Evolutionary conservation across 352 stramenopile species (phyloP).

Genomic region (Phytophthora sansomeana): DNA sequence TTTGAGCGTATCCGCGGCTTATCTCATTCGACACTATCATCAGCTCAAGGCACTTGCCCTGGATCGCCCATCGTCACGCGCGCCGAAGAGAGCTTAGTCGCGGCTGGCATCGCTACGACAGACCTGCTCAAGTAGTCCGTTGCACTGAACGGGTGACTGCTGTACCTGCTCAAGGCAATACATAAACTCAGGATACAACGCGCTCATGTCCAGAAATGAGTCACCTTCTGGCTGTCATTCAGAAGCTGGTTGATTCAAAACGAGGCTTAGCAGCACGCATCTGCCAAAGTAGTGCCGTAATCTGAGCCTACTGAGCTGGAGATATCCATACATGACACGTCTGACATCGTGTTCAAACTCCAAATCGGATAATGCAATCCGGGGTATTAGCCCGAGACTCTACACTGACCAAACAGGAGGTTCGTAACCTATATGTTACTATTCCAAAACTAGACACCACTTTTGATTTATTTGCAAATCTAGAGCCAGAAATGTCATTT

Average conservation of each 20-base stretch:
- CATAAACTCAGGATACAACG: background rate
- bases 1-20: background rate
- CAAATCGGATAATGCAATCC: too few relatives aligned
- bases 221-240: conserved; percentile 9
- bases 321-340: too few relatives aligned
- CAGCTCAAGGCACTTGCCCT: conserved; percentile 14
- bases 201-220: background rate
- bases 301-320: too few relatives aligned
- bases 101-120: background rate
- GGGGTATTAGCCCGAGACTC: too few relatives aligned
- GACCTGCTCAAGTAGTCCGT: conserved; percentile 7
- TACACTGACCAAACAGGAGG: too few relatives aligned
- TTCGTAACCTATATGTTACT: too few relatives aligned
- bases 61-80: background rate
- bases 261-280: too few relatives aligned
- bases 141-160: background rate
- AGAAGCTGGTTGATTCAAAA: conserved; percentile 13
- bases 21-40: conserved; percentile 11
- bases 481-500: too few relatives aligned
- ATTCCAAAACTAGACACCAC: too few relatives aligned
- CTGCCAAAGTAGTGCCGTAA: too few relatives aligned
- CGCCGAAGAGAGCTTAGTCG: background rate
- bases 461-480: too few relatives aligned
- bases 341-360: too few relatives aligned
- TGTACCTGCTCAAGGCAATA: background rate